Percentiles rank a stretch among this genome's conserved stretches.
phyloP scores from a whole-genome alignment of 2,329 filamentous ascomycete genomes.

The Exserohilum turcica region DNA sequence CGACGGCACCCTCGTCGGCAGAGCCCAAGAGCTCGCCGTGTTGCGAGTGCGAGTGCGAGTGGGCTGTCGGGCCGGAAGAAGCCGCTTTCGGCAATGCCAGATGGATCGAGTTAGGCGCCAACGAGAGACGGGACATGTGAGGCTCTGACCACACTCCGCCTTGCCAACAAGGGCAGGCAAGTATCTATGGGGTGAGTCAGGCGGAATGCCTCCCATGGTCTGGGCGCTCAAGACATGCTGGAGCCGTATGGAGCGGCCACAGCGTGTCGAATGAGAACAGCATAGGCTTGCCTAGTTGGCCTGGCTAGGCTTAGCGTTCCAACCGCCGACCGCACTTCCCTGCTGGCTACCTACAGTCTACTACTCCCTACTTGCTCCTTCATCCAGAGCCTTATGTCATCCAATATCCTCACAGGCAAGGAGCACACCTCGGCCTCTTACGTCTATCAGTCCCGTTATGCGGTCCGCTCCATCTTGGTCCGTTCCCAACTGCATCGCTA shows the following conservation, averaged over 20 bases:
- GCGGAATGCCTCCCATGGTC: neutral
- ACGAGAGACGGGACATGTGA: neutral
- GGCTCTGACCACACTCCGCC: neutral
- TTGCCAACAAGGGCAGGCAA: neutral
- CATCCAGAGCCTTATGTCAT: neutral
- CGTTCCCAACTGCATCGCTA: neutral
- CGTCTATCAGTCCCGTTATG: neutral
- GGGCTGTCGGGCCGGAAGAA: neutral
- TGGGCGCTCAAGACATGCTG: conserved; percentile 7
- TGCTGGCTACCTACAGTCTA: neutral
- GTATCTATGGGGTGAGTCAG: neutral
- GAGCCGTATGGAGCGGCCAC: conserved; percentile 3
- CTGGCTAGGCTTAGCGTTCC: conserved; percentile 1
- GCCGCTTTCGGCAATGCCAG: neutral
- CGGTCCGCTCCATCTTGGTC: neutral
- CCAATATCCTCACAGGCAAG: no score
- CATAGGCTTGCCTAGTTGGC: neutral
- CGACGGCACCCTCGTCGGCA: neutral
- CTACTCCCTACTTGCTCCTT: neutral
- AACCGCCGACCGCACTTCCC: conserved; percentile 5
- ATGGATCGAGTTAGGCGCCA: neutral
- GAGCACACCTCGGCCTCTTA: neutral
- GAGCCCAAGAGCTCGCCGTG: neutral
- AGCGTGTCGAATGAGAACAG: conserved; percentile 4
- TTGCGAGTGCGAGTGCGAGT: no score